A percentile compares a stretch with the other conserved stretches of the same genome.
Conservation (phyloP, 495 filamentous ascomycete species). For the Penicillium steckii region DNA sequence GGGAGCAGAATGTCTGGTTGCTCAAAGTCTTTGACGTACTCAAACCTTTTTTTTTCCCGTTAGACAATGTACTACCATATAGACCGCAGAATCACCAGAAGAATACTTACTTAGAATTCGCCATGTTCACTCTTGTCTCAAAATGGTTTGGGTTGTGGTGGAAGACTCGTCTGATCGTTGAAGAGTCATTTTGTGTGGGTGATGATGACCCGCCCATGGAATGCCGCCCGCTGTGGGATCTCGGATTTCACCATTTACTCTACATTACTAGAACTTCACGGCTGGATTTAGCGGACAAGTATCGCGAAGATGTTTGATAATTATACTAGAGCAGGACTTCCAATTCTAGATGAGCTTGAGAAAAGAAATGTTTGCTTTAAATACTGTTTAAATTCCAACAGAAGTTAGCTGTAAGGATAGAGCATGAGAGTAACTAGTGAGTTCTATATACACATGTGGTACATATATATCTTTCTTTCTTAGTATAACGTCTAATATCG, state of each 20-base stretch:
- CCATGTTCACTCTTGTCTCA: conserved; percentile 41
- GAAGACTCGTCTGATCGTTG: conserved; percentile 1
- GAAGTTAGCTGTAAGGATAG: too few relatives aligned
- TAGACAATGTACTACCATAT: conserved; percentile 2
- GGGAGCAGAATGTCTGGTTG: conserved; percentile 74
- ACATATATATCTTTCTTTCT: neutral
- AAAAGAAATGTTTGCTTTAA: too few relatives aligned
- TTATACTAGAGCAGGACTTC: too few relatives aligned
- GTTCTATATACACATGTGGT: too few relatives aligned
- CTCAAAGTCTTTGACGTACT: conserved; percentile 91
- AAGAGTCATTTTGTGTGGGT: conserved; percentile 25
- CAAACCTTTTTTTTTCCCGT: conserved; percentile 59
- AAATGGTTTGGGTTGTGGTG: conserved; percentile 6
- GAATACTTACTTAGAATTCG: conserved; percentile 58
- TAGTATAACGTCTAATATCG: neutral
- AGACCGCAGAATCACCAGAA: neutral
- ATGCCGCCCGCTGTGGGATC: neutral
- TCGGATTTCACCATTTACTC: neutral
- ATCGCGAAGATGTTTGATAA: too few relatives aligned
- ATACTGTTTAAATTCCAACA: too few relatives aligned
- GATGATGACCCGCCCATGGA: neutral
- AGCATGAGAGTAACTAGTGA: too few relatives aligned
- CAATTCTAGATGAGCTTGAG: too few relatives aligned
- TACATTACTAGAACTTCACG: neutral
- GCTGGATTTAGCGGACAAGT: too few relatives aligned